These are phyloP conservation scores for Craterostigma plantagineum DNA, from an alignment of 257 asterid species.

Conservation along the genomic window DNA sequence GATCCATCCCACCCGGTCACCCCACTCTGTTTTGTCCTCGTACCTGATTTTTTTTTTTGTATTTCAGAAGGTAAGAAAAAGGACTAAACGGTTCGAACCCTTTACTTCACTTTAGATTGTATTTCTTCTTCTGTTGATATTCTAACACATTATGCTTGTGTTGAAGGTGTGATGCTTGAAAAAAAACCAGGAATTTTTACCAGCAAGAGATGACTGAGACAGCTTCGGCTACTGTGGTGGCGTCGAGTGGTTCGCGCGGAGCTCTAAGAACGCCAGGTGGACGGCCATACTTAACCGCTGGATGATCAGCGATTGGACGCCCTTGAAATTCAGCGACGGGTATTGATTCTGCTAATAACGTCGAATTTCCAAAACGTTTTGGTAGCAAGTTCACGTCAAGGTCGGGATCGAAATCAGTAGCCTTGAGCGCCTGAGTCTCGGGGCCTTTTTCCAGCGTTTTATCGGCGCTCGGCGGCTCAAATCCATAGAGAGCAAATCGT, in stretches of 20 bases:
- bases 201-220: slow-evolving; percentile 46
- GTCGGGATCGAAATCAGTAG: slow-evolving; percentile 31
- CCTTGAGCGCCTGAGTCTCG: slow-evolving; percentile 21
- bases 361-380: slow-evolving; percentile 40
- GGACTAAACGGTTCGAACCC: too few relatives aligned
- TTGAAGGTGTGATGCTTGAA: not conserved
- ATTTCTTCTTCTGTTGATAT: too few relatives aligned
- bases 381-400: slow-evolving; percentile 32
- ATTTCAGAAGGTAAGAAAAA: too few relatives aligned
- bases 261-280: slow-evolving; percentile 32
- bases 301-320: slow-evolving; percentile 49
- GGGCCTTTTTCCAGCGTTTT: slow-evolving; percentile 10
- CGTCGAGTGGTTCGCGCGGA: slow-evolving; percentile 34
- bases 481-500: slow-evolving; percentile 43
- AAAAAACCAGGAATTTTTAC: slow-evolving; percentile 4
- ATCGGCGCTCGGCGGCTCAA: slow-evolving; percentile 34
- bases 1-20: slow-evolving; percentile 57
- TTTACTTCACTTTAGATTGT: not conserved
- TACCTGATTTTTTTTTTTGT: slow-evolving; percentile 6
- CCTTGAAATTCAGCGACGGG: slow-evolving; percentile 42
- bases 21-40: slow-evolving; percentile 63
- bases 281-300: slow-evolving; percentile 43
- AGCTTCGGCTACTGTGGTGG: slow-evolving; percentile 40
- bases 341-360: slow-evolving; percentile 29
- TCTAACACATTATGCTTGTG: too few relatives aligned